Conservation (phyloP, 495 filamentous ascomycete species). For the Penicillium atrosanguineum region DNA sequence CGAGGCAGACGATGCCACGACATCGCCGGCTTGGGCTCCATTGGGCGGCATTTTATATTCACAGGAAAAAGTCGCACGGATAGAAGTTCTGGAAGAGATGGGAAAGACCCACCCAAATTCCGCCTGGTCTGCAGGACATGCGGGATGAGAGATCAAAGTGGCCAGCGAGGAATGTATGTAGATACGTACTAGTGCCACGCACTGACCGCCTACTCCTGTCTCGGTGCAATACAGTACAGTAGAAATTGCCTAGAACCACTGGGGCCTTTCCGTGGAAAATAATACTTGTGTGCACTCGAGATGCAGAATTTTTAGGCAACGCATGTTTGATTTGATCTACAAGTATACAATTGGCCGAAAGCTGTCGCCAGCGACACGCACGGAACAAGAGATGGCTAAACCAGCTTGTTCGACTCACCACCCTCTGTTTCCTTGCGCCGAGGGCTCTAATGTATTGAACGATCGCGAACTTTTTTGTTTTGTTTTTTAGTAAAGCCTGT, state of each 20-base stretch:
- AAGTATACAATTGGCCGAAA: conserved; percentile 12
- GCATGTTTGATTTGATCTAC: conserved; percentile 7
- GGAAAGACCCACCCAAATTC: neutral
- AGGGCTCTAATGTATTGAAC: neutral
- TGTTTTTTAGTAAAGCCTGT: too few relatives aligned
- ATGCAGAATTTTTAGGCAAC: neutral
- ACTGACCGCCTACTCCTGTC: neutral
- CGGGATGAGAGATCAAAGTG: neutral
- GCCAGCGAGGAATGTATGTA: neutral
- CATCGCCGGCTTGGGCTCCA: conserved; percentile 18
- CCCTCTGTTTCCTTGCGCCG: neutral
- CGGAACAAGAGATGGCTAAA: neutral
- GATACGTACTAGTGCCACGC: neutral
- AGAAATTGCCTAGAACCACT: neutral
- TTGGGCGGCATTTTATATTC: conserved; percentile 2
- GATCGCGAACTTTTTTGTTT: too few relatives aligned
- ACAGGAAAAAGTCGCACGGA: neutral
- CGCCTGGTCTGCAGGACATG: neutral
- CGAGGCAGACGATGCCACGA: conserved; percentile 49
- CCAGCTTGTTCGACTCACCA: neutral
- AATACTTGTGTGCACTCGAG: neutral
- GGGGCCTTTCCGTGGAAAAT: neutral
- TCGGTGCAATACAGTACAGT: too few relatives aligned
- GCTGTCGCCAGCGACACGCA: conserved; percentile 19
- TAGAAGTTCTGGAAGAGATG: neutral